Base-by-base conservation (phyloP, 2,329 filamentous ascomycete genomes). In the Scolecobasidium constrictum region DNA sequence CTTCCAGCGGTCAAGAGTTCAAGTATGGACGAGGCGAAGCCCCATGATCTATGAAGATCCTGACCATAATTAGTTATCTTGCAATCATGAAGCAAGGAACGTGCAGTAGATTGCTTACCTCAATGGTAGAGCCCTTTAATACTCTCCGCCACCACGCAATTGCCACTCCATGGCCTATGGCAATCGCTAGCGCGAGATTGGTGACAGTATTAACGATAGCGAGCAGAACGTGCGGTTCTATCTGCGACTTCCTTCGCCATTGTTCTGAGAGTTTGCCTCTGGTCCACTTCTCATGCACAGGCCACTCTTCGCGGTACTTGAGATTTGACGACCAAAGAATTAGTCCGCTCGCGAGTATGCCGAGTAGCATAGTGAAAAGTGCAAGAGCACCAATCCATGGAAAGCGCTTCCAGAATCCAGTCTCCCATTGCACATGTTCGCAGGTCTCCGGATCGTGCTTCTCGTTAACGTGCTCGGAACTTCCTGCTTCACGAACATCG, bases 101-200 rank as follows among this genome's bases (percentile, higher is more conserved):
- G n/a, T n/a, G n/a, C n/a, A n/a, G 26, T 31, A 9, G 26, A 9
- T 31, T n/a, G 9, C 26, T n/a, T 9, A 31, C 26, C 26, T 35
- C 21, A 16, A 53, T 50, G 4, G 51, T 52, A 2, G 47, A 46
- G 6, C 52, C 52, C 34, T 49, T 46, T 2, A 54, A 35, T 6
- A 48, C 50, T 22, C 50, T 49, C 13, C 52, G 42, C 52, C 51
- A 54, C 52, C 52, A 54, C 2, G 52, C 51, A 15, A 53, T 53
- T 1, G 51, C 50, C 15, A 54, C 47, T 5, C 52, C 52, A 5
- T 53, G 50, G 4, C 50, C 50, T 21, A 54, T 54, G 0, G 52
- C 52, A 4, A 54, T 44, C 2, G 48, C 47, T 11, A 54, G 49
- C 22, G 42, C 43, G 4, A 54, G 20, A 21, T 50, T 53, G 2